Percentiles rank a stretch among this genome's conserved stretches.
phyloP scores from a whole-genome alignment of 371 early-diverging fungal species.

The Paraphysoderma sedebokerense region DNA sequence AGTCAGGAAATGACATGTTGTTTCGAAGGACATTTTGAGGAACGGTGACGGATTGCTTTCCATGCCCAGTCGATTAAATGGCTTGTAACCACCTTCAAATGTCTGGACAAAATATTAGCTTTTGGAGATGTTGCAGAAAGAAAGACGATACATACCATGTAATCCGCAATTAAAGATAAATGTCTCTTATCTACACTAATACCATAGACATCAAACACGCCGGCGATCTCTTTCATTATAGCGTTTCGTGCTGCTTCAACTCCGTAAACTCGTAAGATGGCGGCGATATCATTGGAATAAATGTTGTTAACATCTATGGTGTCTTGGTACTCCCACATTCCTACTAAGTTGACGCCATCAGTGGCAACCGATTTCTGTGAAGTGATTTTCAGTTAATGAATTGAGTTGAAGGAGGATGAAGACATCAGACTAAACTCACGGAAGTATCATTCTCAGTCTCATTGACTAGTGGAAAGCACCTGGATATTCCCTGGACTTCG shows the following conservation, averaged over 20 bases:
- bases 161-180: conserved; percentile 94
- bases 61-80: conserved; percentile 92
- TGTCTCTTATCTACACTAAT: conserved; percentile 94
- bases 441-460: conserved; percentile 63
- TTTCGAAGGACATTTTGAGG: conserved; percentile 94
- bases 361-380: no score
- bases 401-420: no score
- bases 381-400: no score
- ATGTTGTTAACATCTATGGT: conserved; percentile 71
- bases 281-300: conserved; percentile 94
- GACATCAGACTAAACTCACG: no score
- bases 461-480: conserved; percentile 56
- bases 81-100: conserved; percentile 92
- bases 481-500: conserved; percentile 67
- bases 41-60: conserved; percentile 82
- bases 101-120: conserved; percentile 29
- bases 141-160: conserved; percentile 51
- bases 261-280: conserved; percentile 85
- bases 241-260: conserved; percentile 96
- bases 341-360: conserved; percentile 80
- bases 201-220: conserved; percentile 96
- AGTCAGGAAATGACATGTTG: conserved; percentile 85
- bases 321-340: conserved; percentile 57
- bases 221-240: conserved; percentile 87
- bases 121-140: neutral